Evolutionary conservation across 2,329 filamentous ascomycete species (phyloP), one percentile per base, ranked within the genome.

Genomic region (Botryotinia narcissicola): DNA sequence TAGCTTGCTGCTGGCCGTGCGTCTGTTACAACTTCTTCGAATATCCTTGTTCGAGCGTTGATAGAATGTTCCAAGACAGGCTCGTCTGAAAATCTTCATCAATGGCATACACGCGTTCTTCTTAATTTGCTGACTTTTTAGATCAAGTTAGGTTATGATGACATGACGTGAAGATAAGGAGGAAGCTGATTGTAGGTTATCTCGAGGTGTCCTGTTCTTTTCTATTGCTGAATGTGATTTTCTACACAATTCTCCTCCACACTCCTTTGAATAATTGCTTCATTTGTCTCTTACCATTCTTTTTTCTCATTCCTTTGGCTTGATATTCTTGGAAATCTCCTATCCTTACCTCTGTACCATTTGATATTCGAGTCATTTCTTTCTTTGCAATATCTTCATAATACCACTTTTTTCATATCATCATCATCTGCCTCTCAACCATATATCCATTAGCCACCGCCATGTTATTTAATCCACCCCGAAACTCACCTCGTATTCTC

Each of bases 401-500:
- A 67, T 67, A n/a, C 14, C 37, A 37, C 14, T 25, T n/a, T 25
- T 54, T 6, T 14, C 35, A 51, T 2, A n/a, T 20, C 32, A 51
- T 10, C n/a, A 67, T 37, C 29, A 35, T 32, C 8, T 2, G 32
- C 14, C 32, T 67, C 14, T 25, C 35, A 25, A 40, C n/a, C 32
- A 67, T 25, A 67, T 54, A 51, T 2, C 25, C 14, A 1, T 16
- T 5, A 71, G 54, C 29, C n/a, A 4, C 18, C 5, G 63, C 62
- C 25, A 71, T 71, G 70, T 42, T 71, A n/a, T 64, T 51, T 29
- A 71, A 64, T 22, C 35, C 60, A 32, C 44, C 59, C 18, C 48
- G 70, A 32, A 64, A 71, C 22, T 51, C 59, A 29, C 70, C 59
- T 64, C 70, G 70, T 71, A 42, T 71, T 1, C 3, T 71, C 5